Base-by-base conservation (phyloP, 2,329 filamentous ascomycete genomes). In the Cladosporium halotolerans region DNA sequence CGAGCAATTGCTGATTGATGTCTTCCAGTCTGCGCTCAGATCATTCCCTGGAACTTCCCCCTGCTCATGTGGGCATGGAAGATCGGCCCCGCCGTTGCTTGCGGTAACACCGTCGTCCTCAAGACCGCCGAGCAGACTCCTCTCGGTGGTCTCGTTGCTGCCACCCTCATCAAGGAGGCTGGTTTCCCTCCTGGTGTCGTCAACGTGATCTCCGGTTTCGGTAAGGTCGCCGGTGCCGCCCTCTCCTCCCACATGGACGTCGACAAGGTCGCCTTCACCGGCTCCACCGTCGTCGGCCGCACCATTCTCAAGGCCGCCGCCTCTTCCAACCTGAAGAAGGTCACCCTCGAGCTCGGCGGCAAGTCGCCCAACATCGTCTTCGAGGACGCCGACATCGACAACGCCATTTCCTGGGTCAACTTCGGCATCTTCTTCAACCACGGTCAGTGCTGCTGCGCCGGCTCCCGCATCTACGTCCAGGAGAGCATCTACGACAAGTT, bases 401-500 rank as follows among this genome's bases (percentile, higher is more conserved):
- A 87, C 68, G 83, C 86, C 65, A 84, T 89, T 70, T 82, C 82
- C 55, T 89, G 86, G 85, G 85, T 86, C 75, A 89, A 88, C 69
- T 77, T 78, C 52, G 75, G 75, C 65, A 78, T 78, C 63, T 77
- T 76, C 72, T 80, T 76, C 72, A 81, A 81, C 73, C 77, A 80
- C 68, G 79, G 78, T 64, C 79, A 82, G 70, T 79, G 76, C 73
- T 82, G 79, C 75, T 89, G 86, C 68, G 88, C 88, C 57, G 87
- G 87, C 61, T 89, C 86, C 58, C 85, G 89, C 66, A 81, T 95
- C 70, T 91, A 89, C 73, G 89, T 95, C 50, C 88, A 95, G 71
- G 88, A 93, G 66, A 77, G 78, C 57, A 86, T 95, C 72, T 91
- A 93, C 76, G 89, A 95, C 76, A 85, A 89, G 77, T 95, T 95